Percentiles rank a stretch among this genome's conserved stretches.
phyloP scores from a whole-genome alignment of 2,329 filamentous ascomycete genomes.

The Zarea fungicola region DNA sequence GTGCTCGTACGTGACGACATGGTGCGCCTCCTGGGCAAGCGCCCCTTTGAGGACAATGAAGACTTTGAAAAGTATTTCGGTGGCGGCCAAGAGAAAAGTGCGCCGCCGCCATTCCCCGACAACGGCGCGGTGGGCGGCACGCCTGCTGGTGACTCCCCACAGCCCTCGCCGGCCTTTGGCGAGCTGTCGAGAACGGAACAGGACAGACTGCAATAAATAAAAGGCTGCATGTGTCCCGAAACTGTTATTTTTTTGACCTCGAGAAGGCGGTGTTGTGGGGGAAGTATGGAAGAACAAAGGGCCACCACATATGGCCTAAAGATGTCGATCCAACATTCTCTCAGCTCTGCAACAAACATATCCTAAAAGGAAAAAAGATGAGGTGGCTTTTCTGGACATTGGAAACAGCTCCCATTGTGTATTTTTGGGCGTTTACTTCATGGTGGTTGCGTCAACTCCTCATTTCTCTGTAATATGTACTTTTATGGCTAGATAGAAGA shows the following conservation, averaged over 20 bases:
- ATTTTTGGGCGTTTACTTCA: conserved; percentile 11
- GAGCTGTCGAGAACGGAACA: conserved; percentile 19
- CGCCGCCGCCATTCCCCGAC: conserved; percentile 51
- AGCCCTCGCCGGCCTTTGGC: conserved; percentile 36
- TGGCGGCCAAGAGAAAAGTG: conserved; percentile 49
- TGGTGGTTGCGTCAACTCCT: conserved; percentile 11
- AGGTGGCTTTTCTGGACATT: not conserved
- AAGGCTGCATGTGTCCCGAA: not conserved
- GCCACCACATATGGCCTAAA: not conserved
- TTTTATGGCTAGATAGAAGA: conserved; percentile 13
- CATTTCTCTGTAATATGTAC: conserved; percentile 13
- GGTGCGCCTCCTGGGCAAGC: conserved; percentile 76
- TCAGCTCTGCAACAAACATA: conserved; percentile 1
- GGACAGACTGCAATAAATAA: conserved; percentile 5
- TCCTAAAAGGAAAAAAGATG: not conserved
- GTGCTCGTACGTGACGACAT: conserved; percentile 88
- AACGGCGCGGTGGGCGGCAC: conserved; percentile 41
- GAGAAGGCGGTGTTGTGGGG: not conserved
- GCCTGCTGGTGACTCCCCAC: conserved; percentile 27
- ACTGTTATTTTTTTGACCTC: not conserved
- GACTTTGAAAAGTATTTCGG: conserved; percentile 96
- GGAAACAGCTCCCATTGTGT: not conserved
- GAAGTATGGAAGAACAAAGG: not conserved
- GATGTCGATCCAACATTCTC: not conserved
- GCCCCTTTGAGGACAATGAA: conserved; percentile 75